Conservation (phyloP, 1,284 basidiomycete genomes). For the Ustilago loliicola region DNA sequence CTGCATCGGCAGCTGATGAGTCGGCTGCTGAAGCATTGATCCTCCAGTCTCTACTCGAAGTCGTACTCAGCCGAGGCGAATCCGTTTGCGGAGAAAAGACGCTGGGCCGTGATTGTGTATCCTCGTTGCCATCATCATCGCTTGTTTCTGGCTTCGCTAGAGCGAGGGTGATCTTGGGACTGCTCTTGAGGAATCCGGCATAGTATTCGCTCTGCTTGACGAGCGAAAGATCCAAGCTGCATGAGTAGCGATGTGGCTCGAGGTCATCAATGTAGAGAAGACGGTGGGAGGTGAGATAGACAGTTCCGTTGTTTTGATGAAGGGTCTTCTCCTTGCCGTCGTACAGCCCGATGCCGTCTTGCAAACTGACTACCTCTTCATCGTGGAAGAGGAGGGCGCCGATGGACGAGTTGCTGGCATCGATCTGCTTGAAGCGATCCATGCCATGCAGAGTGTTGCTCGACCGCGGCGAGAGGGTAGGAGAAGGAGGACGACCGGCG, state of each 20-base stretch:
- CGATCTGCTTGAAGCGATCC: constrained; percentile 64
- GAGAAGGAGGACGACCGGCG: background rate
- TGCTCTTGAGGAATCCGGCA: constrained; percentile 89
- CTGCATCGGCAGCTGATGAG: constrained; percentile 20
- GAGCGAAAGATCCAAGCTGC: constrained; percentile 75
- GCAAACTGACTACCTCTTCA: constrained; percentile 63
- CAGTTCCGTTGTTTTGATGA: constrained; percentile 79
- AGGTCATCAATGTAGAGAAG: constrained; percentile 83
- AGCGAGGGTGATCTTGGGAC: constrained; percentile 86
- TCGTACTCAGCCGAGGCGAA: constrained; percentile 9
- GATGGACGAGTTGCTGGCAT: constrained; percentile 59
- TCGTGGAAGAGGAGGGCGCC: constrained; percentile 57
- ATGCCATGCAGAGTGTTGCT: constrained; percentile 32
- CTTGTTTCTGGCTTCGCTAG: constrained; percentile 30
- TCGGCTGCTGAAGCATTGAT: constrained; percentile 39
- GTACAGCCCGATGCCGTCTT: constrained; percentile 65
- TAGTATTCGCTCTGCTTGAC: constrained; percentile 89
- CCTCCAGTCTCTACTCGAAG: constrained; percentile 46
- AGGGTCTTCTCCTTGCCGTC: constrained; percentile 81
- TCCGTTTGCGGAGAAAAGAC: constrained; percentile 7
- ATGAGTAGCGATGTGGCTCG: constrained; percentile 71
- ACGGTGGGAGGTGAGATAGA: constrained; percentile 86
- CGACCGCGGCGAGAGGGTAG: background rate
- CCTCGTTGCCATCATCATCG: constrained; percentile 29
- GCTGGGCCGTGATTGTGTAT: constrained; percentile 31